Evolutionary conservation across 2,329 filamentous ascomycete species (phyloP).

Genomic region (Pseudohalonectria lignicola): DNA sequence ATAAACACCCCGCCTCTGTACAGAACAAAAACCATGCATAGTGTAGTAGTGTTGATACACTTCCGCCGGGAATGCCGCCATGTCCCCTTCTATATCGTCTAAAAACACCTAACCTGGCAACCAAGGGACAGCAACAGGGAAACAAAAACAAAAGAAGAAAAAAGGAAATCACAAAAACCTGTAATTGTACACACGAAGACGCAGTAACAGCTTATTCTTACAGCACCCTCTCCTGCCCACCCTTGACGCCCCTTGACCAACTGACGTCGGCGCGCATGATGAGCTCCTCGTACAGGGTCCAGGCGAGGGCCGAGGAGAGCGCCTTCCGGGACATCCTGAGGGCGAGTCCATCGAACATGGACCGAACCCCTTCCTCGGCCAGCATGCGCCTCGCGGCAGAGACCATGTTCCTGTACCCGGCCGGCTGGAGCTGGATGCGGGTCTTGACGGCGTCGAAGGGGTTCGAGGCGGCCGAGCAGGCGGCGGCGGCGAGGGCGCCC

Average conservation of each 20-base stretch:
- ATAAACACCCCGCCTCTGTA: too few relatives aligned
- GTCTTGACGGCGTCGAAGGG: slow-evolving; percentile 97
- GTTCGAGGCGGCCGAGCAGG: slow-evolving; percentile 84
- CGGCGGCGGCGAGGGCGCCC: slow-evolving; percentile 66
- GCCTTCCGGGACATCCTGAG: slow-evolving; percentile 87
- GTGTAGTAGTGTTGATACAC: too few relatives aligned
- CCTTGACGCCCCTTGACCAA: slow-evolving; percentile 11
- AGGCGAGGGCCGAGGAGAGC: slow-evolving; percentile 85
- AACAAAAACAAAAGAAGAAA: neutral
- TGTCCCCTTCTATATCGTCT: too few relatives aligned
- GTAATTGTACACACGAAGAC: neutral
- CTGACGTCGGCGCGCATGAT: slow-evolving; percentile 54
- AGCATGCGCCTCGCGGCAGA: slow-evolving; percentile 71
- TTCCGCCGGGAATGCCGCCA: too few relatives aligned
- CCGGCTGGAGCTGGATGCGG: slow-evolving; percentile 79
- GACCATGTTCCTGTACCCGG: slow-evolving; percentile 70
- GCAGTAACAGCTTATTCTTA: neutral
- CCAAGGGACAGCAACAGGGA: neutral
- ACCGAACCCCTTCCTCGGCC: slow-evolving; percentile 65
- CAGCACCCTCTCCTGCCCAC: slow-evolving; percentile 9
- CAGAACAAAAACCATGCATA: too few relatives aligned
- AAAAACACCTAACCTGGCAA: too few relatives aligned
- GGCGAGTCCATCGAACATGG: slow-evolving; percentile 76
- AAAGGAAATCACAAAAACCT: neutral
- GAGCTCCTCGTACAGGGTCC: slow-evolving; percentile 94